Base-by-base conservation (phyloP, 768 basidiomycete species). In the Russula ochroleuca region DNA sequence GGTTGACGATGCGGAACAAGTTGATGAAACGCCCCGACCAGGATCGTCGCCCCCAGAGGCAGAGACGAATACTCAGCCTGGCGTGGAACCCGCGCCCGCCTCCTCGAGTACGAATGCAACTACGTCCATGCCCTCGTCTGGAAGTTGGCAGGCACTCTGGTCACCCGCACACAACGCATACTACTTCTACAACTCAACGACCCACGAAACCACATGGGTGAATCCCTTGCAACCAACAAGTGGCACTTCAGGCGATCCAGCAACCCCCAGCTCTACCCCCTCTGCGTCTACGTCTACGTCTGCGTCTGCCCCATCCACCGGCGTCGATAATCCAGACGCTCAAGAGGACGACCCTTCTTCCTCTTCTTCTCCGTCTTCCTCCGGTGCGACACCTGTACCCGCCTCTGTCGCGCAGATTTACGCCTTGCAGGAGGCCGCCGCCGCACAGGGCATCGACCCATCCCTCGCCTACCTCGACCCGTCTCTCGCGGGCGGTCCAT, bases 381-480 rank as follows among this genome's bases (percentile, higher is more conserved):
- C 75, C 52, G 70, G 73, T 63, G 69, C 72, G n/a, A 28, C 56
- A 37, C 53, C 25, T 15, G 49, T 62, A 45, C 63, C 69, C 15
- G 41, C 70, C 15, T 69, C 74, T 49, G 76, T 79, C 43, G 78
- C 68, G 73, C 76, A 69, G 31, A 62, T 70, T 55, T 70, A 71
- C 23, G 83, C 85, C 7, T 73, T 86, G 41, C 85, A 90, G 72
- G 82, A 83, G 6, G 88, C 89, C 8, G 89, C 90, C 1, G 69
- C 83, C 38, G 87, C 88, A 4, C 86, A 85, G 67, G 92, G 91
- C 57, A 93, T 94, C 71, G 91, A 93, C 73, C 91, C 91, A 3
- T 80, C 85, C 6, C 81, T 94, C 47, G 90, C 91, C 11, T 74
- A 87, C 70, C 85, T 94, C 60, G 91, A 94, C 73, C 92, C 91